Conservation (phyloP, 441 rosid genomes). For the Corymbia citriodora region DNA sequence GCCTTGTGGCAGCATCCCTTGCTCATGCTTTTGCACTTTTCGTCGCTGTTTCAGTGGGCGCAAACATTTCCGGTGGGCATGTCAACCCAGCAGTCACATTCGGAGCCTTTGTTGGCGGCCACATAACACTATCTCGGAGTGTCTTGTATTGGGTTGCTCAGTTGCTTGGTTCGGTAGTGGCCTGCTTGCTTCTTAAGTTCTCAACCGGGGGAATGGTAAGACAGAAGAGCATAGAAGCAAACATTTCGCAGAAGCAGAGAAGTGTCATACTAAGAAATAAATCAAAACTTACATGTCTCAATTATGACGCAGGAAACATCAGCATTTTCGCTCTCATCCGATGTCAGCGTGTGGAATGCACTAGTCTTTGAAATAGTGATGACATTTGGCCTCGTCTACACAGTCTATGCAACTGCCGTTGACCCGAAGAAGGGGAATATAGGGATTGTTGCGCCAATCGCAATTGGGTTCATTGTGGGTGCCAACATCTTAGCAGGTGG, state of each 20-base stretch:
- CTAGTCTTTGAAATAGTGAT: slow-evolving; percentile 9
- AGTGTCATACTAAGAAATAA: background rate
- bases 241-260: background rate
- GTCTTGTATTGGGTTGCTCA: slow-evolving; percentile 6
- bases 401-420: slow-evolving; percentile 2
- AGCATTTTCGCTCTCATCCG: slow-evolving; percentile 8
- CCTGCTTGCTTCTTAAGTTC: slow-evolving; percentile 13
- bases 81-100: slow-evolving; percentile 8
- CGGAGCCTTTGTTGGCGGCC: slow-evolving; percentile 10
- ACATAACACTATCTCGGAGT: background rate
- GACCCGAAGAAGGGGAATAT: slow-evolving; percentile 14
- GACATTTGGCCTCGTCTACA: slow-evolving; percentile 11
- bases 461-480: slow-evolving; percentile 7
- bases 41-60: background rate
- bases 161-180: slow-evolving; percentile 1
- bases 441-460: slow-evolving; percentile 6
- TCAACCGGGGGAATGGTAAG: slow-evolving; percentile 7
- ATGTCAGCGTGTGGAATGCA: slow-evolving; percentile 3
- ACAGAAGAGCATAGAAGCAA: background rate
- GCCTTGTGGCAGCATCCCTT: background rate
- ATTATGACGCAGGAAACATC: slow-evolving; percentile 4
- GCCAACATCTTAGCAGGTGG: slow-evolving; percentile 12
- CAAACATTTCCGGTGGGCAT: slow-evolving; percentile 9
- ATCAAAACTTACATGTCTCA: background rate
- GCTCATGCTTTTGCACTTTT: slow-evolving; percentile 1